Evolutionary conservation across 495 filamentous ascomycete genomes (phyloP).

Genomic region (Margaritispora aquatica): DNA sequence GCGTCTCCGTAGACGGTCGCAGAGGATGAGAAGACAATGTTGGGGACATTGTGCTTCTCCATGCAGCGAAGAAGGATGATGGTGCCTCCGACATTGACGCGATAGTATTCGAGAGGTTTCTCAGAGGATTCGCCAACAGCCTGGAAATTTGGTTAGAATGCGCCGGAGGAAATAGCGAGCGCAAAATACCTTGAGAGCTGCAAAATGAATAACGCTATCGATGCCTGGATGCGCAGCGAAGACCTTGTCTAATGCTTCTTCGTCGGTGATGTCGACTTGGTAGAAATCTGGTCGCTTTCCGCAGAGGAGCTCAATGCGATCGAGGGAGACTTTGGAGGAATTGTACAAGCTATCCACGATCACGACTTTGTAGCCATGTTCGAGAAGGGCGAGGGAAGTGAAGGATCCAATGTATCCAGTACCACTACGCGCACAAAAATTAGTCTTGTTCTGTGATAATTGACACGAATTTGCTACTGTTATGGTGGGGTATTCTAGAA

Average conservation of each 20-base stretch:
- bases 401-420: conserved; percentile 99
- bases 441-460: conserved; percentile 1
- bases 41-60: conserved; percentile 81
- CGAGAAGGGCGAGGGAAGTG: conserved; percentile 83
- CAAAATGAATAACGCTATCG: conserved; percentile 97
- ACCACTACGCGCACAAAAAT: conserved; percentile 52
- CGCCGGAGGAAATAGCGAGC: neutral
- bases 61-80: conserved; percentile 84
- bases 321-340: conserved; percentile 79
- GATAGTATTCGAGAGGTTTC: conserved; percentile 95
- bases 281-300: conserved; percentile 85
- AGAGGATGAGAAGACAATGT: conserved; percentile 96
- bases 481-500: conserved; percentile 9
- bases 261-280: conserved; percentile 81
- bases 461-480: neutral
- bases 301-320: conserved; percentile 88
- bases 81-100: conserved; percentile 90
- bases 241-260: conserved; percentile 75
- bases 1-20: conserved; percentile 98
- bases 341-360: conserved; percentile 96
- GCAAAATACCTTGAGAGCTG: conserved; percentile 75
- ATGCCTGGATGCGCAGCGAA: conserved; percentile 88
- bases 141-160: conserved; percentile 34
- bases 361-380: conserved; percentile 93
- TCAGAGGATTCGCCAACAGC: conserved; percentile 94